These are phyloP conservation scores for Heterobasidion irregulare DNA, from an alignment of 1,284 basidiomycete species.

Conservation along the genomic window DNA sequence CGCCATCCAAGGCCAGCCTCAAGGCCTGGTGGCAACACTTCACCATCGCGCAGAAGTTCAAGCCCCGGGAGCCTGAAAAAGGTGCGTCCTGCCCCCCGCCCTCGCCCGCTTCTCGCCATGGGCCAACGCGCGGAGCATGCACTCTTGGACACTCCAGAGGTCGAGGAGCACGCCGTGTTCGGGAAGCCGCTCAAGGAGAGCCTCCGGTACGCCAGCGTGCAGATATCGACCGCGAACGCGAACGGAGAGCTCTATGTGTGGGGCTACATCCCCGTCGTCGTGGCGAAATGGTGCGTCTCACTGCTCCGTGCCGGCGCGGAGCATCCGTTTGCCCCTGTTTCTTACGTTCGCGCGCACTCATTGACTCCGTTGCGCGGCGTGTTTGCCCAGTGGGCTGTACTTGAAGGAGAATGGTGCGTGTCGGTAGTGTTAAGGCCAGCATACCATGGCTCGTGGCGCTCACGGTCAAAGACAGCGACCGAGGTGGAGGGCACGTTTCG, in stretches of 20 bases:
- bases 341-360: constrained; percentile 4
- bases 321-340: constrained; percentile 5
- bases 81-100: constrained; percentile 1
- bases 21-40: constrained; percentile 13
- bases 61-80: constrained; percentile 2
- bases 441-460: constrained; percentile 5
- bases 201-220: constrained; percentile 83
- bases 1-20: constrained; percentile 5
- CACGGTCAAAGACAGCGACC: constrained; percentile 49
- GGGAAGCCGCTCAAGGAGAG: constrained; percentile 80
- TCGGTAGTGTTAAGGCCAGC: neutral
- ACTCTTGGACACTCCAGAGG: neutral
- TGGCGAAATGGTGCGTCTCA: constrained; percentile 85
- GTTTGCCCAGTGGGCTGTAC: constrained; percentile 62
- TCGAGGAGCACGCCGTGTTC: constrained; percentile 57
- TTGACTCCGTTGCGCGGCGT: constrained; percentile 3
- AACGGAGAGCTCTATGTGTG: constrained; percentile 81
- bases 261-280: constrained; percentile 94
- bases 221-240: constrained; percentile 87
- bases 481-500: constrained; percentile 96
- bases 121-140: no score
- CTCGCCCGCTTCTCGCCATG: no score
- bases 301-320: neutral
- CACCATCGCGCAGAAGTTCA: constrained; percentile 10
- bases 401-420: constrained; percentile 81